A percentile compares a stretch with the other conserved stretches of the same genome.
Conservation (phyloP, 371 early-diverging fungal genomes). For the Rhizopus sp. region DNA sequence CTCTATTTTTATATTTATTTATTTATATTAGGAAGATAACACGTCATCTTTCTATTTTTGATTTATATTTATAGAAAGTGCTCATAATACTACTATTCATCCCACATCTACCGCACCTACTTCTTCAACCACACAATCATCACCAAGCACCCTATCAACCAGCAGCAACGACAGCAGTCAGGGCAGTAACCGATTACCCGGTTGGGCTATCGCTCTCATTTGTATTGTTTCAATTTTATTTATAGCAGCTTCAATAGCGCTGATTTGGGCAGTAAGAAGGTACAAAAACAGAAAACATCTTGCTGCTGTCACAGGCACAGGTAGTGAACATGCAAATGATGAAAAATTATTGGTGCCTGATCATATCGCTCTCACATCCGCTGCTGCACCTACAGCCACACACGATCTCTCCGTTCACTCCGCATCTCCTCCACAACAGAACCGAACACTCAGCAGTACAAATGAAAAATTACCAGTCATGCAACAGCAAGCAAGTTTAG, state of each 20-base stretch:
- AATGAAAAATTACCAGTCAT: too few relatives aligned
- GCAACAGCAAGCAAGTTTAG: slow-evolving; percentile 11
- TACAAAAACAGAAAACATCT: slow-evolving; percentile 22
- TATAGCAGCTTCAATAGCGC: slow-evolving; percentile 25
- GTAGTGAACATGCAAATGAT: background rate
- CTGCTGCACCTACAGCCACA: background rate
- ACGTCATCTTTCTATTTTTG: slow-evolving; percentile 6
- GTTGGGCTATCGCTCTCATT: slow-evolving; percentile 52
- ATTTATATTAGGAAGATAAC: slow-evolving; percentile 11
- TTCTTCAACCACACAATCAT: background rate
- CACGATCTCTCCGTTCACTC: too few relatives aligned
- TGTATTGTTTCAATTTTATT: slow-evolving; percentile 31
- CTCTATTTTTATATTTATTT: slow-evolving; percentile 4
- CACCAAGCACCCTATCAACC: background rate
- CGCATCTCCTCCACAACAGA: too few relatives aligned
- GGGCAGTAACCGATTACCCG: slow-evolving; percentile 10
- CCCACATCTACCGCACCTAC: slow-evolving; percentile 1
- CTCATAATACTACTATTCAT: slow-evolving; percentile 29
- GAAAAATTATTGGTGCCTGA: background rate
- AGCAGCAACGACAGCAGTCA: background rate
- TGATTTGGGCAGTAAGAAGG: slow-evolving; percentile 29
- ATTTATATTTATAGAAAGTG: slow-evolving; percentile 29
- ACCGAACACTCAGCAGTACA: too few relatives aligned
- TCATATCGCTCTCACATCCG: background rate
- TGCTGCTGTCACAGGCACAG: background rate